Evolutionary conservation across 352 stramenopile genomes (phyloP).

Genomic region (Phytophthora capsici): DNA sequence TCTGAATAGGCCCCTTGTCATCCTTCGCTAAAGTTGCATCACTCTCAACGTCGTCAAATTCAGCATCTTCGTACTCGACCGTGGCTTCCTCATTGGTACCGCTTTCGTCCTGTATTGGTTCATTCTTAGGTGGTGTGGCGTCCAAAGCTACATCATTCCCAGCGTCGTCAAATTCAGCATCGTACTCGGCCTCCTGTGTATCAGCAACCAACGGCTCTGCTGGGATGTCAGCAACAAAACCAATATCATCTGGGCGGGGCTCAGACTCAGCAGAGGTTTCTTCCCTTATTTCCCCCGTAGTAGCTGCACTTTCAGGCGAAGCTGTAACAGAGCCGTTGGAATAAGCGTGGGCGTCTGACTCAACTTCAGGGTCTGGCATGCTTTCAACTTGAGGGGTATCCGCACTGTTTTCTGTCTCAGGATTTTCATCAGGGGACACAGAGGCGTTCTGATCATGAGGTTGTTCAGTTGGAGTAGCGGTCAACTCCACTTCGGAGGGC

Average conservation of each 20-base stretch:
- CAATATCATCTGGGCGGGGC: background rate
- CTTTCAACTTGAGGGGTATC: background rate
- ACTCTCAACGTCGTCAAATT: constrained; percentile 27
- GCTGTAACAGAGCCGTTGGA: background rate
- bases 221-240: background rate
- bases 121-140: background rate
- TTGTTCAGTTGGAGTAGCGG: background rate
- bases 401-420: background rate
- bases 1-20: background rate
- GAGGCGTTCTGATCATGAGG: background rate
- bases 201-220: background rate
- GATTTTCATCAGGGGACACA: background rate
- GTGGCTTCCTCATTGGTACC: background rate
- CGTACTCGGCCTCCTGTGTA: constrained; percentile 19
- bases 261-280: constrained; percentile 4
- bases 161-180: constrained; percentile 26
- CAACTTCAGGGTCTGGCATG: background rate
- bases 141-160: constrained; percentile 20
- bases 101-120: background rate
- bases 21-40: background rate
- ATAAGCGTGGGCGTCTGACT: background rate
- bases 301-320: background rate
- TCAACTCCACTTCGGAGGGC: constrained; percentile 1
- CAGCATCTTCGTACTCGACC: constrained; percentile 1
- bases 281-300: constrained; percentile 1